Base-by-base conservation (phyloP, 495 filamentous ascomycete species). In the Pseudotulostoma volvatum region DNA sequence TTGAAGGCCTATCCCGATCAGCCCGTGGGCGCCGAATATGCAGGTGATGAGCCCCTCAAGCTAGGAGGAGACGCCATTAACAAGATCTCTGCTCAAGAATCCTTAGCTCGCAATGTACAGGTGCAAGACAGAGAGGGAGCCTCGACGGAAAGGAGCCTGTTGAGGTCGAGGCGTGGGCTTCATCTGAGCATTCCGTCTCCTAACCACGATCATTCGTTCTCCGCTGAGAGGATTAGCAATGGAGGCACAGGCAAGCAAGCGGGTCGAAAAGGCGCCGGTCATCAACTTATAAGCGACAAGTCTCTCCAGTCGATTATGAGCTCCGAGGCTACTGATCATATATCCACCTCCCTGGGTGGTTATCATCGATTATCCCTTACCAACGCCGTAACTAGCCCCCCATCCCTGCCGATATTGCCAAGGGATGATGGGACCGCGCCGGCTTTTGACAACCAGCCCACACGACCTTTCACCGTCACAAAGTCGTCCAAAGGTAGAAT, bases 181-280 rank as follows among this genome's bases (percentile, higher is more conserved):
- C 9, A 30, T 9, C 34, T 37, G 13, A 7, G 21, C 9, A 23
- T 14, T 20, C 14, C 28, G 4, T 40, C 38, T 14, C 9, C 15
- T 2, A 17, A 47, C 14, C 49, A 59, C 14, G 67, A 71, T 44
- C 58, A 55, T 5, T 64, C 69, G 9, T 68, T 70, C 45, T 56
- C 70, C 28, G 63, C 62, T 32, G 68, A 69, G 38, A 68, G 55
- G 42, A 68, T 63, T 42, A 70, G 66, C 33, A 67, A 67, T 38
- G 69, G 72, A 43, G 54, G 54, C 32, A 43, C 47, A 13, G 43
- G 45, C 13, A 35, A 31, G 25, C 51, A 44, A 38, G 36, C 45
- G 9, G 41, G 37, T 36, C 43, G 44, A 33, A 35, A 43, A 31
- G 53, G 51, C 33, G 37, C 35, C n/a, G 39, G 37, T 34, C 36